phyloP scores from a whole-genome alignment of 2,329 filamentous ascomycete species.

The Setomelanomma holmii region DNA sequence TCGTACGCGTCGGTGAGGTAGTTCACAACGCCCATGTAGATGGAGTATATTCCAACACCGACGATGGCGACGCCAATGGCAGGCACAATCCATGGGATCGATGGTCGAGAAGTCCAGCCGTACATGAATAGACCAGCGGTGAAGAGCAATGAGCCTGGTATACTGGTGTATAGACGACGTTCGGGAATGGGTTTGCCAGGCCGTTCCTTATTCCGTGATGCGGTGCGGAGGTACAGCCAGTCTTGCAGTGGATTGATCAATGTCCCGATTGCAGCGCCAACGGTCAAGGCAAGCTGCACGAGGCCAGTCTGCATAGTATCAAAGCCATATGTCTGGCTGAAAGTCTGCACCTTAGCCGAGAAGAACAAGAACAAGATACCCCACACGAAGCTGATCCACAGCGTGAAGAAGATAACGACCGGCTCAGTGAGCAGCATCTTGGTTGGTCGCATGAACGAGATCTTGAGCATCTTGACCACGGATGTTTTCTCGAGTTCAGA shows the following conservation, averaged over 20 bases:
- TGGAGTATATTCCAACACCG: constrained; percentile 42
- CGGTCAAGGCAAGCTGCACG: constrained; percentile 53
- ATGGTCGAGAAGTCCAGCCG: constrained; percentile 40
- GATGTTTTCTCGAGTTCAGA: constrained; percentile 34
- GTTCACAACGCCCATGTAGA: constrained; percentile 58
- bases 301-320: constrained; percentile 43
- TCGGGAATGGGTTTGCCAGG: constrained; percentile 53
- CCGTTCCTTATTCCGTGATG: constrained; percentile 43
- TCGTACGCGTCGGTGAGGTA: constrained; percentile 58
- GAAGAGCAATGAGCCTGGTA: constrained; percentile 51
- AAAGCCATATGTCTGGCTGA: constrained; percentile 48
- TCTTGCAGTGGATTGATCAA: constrained; percentile 50
- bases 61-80: constrained; percentile 33
- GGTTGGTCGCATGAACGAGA: constrained; percentile 51
- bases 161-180: constrained; percentile 52
- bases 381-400: constrained; percentile 56
- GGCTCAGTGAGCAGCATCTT: constrained; percentile 53
- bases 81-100: constrained; percentile 43
- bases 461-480: constrained; percentile 34
- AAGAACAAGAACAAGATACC: constrained; percentile 55
- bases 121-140: constrained; percentile 38
- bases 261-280: constrained; percentile 52
- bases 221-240: constrained; percentile 37
- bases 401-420: constrained; percentile 52
- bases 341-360: constrained; percentile 50